Conservation (phyloP, 2,329 filamentous ascomycete species). For the Didymella pinodella region DNA sequence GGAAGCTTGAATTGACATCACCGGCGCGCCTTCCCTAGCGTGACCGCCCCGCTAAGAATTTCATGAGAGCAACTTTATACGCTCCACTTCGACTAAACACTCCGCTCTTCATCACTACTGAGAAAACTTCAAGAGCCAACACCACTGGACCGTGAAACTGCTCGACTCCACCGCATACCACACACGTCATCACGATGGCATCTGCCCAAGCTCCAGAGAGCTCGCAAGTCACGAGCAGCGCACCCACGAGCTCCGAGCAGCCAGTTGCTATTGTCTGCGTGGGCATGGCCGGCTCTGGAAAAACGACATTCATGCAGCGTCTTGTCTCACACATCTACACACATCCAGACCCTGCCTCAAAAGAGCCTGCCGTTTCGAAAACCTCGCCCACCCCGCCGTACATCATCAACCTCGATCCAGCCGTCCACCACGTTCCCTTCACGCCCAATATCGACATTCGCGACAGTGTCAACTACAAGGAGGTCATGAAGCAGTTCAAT, state of each 20-base stretch:
- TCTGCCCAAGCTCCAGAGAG: constrained; percentile 35
- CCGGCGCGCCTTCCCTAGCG: constrained; percentile 27
- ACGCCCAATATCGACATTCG: constrained; percentile 98
- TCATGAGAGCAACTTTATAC: constrained; percentile 25
- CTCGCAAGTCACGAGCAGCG: constrained; percentile 13
- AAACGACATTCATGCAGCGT: constrained; percentile 99
- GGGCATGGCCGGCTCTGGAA: constrained; percentile 97
- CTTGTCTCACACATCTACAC: constrained; percentile 92
- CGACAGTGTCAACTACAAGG: constrained; percentile 98
- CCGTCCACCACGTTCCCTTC: constrained; percentile 91
- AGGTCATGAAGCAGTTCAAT: constrained; percentile 99
- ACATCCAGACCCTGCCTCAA: constrained; percentile 63
- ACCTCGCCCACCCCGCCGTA: constrained; percentile 71
- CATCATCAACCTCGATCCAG: constrained; percentile 95
- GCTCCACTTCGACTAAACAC: constrained; percentile 9
- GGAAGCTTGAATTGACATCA: constrained; percentile 35
- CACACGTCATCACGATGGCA: constrained; percentile 51
- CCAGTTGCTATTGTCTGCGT: constrained; percentile 90
- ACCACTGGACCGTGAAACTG: background rate
- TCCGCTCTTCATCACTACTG: constrained; percentile 16
- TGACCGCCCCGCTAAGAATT: constrained; percentile 47
- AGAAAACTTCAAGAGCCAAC: background rate
- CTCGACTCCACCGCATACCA: background rate
- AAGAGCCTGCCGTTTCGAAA: constrained; percentile 42
- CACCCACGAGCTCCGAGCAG: constrained; percentile 19